phyloP scores from a whole-genome alignment of 257 asterid species.

The Mentha longifolia region DNA sequence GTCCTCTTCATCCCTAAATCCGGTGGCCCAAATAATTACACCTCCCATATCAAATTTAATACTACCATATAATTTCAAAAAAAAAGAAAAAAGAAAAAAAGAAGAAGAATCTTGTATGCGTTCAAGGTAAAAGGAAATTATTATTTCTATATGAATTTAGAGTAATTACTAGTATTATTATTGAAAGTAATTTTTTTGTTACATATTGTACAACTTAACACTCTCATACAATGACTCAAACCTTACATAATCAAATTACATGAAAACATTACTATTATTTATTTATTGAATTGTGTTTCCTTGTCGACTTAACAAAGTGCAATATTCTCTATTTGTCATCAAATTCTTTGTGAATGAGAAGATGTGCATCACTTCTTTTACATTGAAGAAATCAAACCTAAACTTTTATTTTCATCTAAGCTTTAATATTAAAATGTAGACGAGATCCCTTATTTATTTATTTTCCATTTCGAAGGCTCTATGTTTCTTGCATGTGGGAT shows the following conservation, averaged over 20 bases:
- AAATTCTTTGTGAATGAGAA: background rate
- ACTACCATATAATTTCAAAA: too few relatives aligned
- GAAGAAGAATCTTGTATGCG: too few relatives aligned
- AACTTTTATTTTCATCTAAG: background rate
- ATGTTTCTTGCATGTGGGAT: background rate
- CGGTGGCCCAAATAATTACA: conserved; percentile 37
- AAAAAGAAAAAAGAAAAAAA: too few relatives aligned
- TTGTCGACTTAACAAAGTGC: background rate
- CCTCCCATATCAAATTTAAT: background rate
- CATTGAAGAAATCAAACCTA: background rate
- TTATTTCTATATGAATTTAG: background rate
- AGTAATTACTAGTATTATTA: too few relatives aligned
- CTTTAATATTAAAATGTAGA: background rate
- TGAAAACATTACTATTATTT: too few relatives aligned
- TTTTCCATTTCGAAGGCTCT: background rate
- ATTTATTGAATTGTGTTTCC: too few relatives aligned
- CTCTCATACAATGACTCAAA: too few relatives aligned
- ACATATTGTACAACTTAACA: too few relatives aligned
- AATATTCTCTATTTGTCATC: background rate
- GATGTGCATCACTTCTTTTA: background rate
- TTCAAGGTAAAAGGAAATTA: background rate
- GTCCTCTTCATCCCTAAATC: conserved; percentile 23
- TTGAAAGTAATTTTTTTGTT: too few relatives aligned
- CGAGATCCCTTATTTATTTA: background rate
- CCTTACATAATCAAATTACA: too few relatives aligned